Evolutionary conservation across 768 basidiomycete species (phyloP).

Genomic region (Myochromella boudieri): DNA sequence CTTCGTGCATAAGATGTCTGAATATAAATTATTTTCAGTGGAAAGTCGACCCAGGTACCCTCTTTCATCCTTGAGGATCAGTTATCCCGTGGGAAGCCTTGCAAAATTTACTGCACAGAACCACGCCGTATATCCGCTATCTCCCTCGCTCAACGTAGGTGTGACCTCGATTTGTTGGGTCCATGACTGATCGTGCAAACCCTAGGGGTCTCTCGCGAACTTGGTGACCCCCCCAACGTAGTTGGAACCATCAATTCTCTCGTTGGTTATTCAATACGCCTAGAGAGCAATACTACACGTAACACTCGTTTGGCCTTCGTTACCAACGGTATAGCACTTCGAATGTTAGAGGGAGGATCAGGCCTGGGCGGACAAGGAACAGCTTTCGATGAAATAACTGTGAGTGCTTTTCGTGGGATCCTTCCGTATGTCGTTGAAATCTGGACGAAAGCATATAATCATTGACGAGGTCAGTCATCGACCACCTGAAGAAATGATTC

Average conservation of each 20-base stretch:
- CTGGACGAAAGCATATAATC: conserved; percentile 74
- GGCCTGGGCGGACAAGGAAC: conserved; percentile 69
- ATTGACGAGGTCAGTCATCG: conserved; percentile 76
- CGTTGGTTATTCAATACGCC: conserved; percentile 91
- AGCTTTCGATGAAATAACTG: conserved; percentile 94
- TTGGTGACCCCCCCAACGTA: conserved; percentile 80
- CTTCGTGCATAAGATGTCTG: not conserved
- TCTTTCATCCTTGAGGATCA: conserved; percentile 91
- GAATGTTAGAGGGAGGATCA: conserved; percentile 92
- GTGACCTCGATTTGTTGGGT: not conserved
- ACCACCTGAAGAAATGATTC: not conserved
- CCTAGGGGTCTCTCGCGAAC: conserved; percentile 77
- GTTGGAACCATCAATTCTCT: conserved; percentile 78
- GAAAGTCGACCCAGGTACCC: conserved; percentile 96
- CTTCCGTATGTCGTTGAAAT: conserved; percentile 3
- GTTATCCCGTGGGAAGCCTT: conserved; percentile 73
- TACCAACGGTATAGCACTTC: conserved; percentile 92
- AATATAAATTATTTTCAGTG: conserved; percentile 45
- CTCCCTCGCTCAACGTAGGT: conserved; percentile 82
- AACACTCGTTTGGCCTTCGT: conserved; percentile 82
- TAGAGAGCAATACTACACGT: conserved; percentile 83
- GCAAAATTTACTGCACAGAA: conserved; percentile 94
- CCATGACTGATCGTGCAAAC: conserved; percentile 3
- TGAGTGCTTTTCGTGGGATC: conserved; percentile 31
- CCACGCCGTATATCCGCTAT: conserved; percentile 95